Percentiles rank a stretch among this genome's conserved stretches.
Evolutionary conservation across 1,139 yeast species (phyloP).

Genomic region (Scheffersomyces segobiensis): DNA sequence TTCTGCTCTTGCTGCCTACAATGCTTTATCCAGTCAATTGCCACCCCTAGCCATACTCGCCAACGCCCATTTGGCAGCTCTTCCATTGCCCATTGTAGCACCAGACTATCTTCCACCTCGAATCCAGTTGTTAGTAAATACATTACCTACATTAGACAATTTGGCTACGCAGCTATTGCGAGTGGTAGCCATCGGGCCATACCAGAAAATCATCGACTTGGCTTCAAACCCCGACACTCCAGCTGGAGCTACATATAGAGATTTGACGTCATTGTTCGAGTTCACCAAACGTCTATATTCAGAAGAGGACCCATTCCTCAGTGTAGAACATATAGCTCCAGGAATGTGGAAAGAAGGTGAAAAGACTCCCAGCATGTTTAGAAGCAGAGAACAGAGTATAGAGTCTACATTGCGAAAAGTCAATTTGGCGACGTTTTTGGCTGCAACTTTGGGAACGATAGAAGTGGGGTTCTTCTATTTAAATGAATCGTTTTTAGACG

Average conservation of each 20-base stretch:
- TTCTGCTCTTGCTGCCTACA: constrained; percentile 45
- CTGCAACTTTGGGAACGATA: constrained; percentile 80
- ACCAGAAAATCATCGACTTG: constrained; percentile 69
- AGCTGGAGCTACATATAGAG: constrained; percentile 73
- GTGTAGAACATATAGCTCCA: constrained; percentile 60
- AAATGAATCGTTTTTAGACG: constrained; percentile 79
- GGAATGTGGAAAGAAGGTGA: constrained; percentile 70
- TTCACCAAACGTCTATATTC: constrained; percentile 67
- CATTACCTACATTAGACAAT: constrained; percentile 73
- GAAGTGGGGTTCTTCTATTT: constrained; percentile 87
- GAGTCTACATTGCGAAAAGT: constrained; percentile 77
- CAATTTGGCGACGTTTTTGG: constrained; percentile 81
- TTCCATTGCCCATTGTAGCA: constrained; percentile 58
- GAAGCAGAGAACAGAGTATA: constrained; percentile 62
- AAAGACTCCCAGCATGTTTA: constrained; percentile 56
- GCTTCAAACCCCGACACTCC: constrained; percentile 73
- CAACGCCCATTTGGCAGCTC: constrained; percentile 56
- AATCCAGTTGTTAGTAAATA: constrained; percentile 60
- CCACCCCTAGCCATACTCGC: constrained; percentile 42
- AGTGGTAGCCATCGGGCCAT: constrained; percentile 66
- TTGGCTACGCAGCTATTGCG: constrained; percentile 72
- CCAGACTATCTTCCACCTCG: constrained; percentile 59
- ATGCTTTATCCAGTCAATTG: constrained; percentile 40
- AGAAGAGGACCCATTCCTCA: constrained; percentile 66
- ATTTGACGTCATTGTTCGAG: constrained; percentile 72